phyloP scores from a whole-genome alignment of 805 yeast genomes.

The Candida glaebosa region DNA sequence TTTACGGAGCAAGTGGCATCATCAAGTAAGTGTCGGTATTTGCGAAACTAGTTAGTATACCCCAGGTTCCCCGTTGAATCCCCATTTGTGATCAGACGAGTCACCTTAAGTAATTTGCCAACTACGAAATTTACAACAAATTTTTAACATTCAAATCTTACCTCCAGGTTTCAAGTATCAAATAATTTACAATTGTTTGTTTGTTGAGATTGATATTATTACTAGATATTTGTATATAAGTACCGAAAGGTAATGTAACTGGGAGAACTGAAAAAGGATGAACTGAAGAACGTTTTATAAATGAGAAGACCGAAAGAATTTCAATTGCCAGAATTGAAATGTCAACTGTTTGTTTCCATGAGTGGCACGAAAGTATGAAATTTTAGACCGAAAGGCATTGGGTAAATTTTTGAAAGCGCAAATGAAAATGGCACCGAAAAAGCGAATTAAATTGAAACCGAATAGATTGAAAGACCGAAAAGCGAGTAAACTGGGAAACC shows the following conservation, averaged over 20 bases:
- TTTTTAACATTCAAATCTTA: no score
- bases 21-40: no score
- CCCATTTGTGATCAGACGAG: no score
- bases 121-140: no score
- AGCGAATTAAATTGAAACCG: background rate
- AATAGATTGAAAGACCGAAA: background rate
- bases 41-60: no score
- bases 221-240: background rate
- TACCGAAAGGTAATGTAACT: background rate
- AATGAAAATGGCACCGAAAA: background rate
- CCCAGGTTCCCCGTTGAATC: no score
- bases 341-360: no score
- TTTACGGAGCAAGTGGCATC: no score
- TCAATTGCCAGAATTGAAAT: background rate
- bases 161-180: no score
- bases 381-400: background rate
- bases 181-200: background rate
- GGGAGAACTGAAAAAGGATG: background rate
- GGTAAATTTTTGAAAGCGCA: background rate
- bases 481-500: constrained; percentile 1
- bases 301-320: background rate
- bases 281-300: background rate
- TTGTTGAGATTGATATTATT: background rate
- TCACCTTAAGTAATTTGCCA: no score
- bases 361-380: no score